These are phyloP conservation scores for Erythrobasidium yunnanense DNA, from an alignment of 768 basidiomycete genomes.

Conservation along the genomic window DNA sequence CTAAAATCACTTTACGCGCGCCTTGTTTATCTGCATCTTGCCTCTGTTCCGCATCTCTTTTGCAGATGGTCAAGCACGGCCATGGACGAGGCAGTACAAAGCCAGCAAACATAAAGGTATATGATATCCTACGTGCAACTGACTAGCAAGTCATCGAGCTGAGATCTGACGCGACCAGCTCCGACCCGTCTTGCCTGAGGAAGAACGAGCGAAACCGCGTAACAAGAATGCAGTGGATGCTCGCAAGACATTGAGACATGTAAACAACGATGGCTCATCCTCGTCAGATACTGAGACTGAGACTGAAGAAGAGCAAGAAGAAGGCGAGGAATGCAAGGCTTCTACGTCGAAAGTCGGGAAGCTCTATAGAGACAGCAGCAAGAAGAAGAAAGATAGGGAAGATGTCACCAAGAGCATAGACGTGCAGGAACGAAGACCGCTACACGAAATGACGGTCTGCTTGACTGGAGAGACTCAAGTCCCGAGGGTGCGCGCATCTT, in stretches of 20 bases:
- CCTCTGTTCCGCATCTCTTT: no score
- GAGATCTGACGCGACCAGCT: neutral
- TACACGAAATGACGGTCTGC: conserved; percentile 15
- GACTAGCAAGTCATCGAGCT: no score
- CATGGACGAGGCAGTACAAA: neutral
- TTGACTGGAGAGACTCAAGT: neutral
- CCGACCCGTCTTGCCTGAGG: neutral
- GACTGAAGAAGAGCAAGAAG: conserved; percentile 7
- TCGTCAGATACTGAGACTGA: no score
- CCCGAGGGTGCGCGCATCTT: conserved; percentile 2
- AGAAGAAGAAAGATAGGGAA: conserved; percentile 1
- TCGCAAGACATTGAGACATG: neutral
- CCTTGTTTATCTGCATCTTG: no score
- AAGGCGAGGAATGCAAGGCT: no score
- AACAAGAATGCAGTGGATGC: no score
- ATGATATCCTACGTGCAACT: no score
- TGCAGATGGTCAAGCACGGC: neutral
- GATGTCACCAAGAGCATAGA: conserved; percentile 1
- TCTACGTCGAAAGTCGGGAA: no score
- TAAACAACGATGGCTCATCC: neutral
- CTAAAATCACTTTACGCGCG: no score
- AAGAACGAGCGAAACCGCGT: conserved; percentile 10
- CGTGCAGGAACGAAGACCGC: conserved; percentile 4
- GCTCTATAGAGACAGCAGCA: neutral
- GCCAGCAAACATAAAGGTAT: neutral